Percentiles rank a stretch among this genome's conserved stretches.
These are phyloP conservation scores for Borovskyia barvae DNA, from an alignment of 208 protist species.

Conservation along the genomic window DNA sequence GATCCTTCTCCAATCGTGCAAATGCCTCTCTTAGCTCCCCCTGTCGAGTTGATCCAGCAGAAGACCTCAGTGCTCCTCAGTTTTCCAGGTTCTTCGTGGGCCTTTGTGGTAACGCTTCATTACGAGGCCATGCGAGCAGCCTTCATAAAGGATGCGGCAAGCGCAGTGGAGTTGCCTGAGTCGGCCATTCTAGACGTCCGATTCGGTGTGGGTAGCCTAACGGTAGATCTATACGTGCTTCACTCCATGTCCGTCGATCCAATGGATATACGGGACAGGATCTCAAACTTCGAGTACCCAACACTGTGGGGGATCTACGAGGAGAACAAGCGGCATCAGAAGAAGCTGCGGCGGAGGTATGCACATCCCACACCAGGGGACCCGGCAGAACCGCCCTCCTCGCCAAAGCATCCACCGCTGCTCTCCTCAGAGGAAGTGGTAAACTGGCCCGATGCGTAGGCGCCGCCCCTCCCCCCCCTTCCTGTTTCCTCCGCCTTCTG, in stretches of 20 bases:
- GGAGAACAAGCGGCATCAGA: constrained; percentile 25
- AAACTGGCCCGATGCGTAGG: constrained; percentile 6
- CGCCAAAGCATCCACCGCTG: background rate
- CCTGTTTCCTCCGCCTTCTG: background rate
- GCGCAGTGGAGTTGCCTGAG: constrained; percentile 9
- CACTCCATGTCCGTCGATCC: constrained; percentile 10
- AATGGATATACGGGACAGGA: constrained; percentile 14
- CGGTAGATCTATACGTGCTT: constrained; percentile 28
- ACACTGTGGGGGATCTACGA: constrained; percentile 24
- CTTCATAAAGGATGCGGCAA: constrained; percentile 18
- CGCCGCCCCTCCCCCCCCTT: background rate
- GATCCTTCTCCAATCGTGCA: too few relatives aligned
- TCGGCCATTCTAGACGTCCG: constrained; percentile 27
- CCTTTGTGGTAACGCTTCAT: constrained; percentile 25
- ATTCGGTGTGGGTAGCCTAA: constrained; percentile 23
- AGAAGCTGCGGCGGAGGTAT: constrained; percentile 14
- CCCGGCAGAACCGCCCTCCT: too few relatives aligned
- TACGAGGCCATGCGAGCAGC: constrained; percentile 31
- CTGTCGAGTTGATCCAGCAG: too few relatives aligned
- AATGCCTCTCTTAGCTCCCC: too few relatives aligned
- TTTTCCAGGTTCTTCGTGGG: constrained; percentile 27
- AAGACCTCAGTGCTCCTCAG: constrained; percentile 30
- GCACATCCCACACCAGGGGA: too few relatives aligned
- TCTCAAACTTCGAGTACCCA: constrained; percentile 24
- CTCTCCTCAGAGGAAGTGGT: constrained; percentile 23